phyloP scores from a whole-genome alignment of 257 asterid genomes.

The Mentha longifolia region DNA sequence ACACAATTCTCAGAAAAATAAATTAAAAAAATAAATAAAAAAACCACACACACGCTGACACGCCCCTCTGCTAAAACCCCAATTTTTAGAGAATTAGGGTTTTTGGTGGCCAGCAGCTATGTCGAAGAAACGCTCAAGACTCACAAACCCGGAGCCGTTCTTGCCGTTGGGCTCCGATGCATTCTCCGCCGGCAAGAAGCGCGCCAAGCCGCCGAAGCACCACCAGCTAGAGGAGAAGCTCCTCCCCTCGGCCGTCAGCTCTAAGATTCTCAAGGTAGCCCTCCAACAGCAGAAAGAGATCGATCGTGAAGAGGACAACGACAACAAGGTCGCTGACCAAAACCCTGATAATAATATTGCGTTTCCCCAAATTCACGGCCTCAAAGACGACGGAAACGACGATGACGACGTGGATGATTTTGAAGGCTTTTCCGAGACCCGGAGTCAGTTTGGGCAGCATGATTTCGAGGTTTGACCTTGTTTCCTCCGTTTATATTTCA shows the following conservation, averaged over 20 bases:
- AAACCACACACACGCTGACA: too few species aligned
- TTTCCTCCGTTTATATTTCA: constrained; percentile 1
- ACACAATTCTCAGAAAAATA: too few species aligned
- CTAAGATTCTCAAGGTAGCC: constrained; percentile 82
- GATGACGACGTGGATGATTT: constrained; percentile 76
- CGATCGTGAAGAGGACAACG: constrained; percentile 68
- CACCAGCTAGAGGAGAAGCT: constrained; percentile 78
- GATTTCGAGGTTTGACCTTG: constrained; percentile 56
- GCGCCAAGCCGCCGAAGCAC: constrained; percentile 61
- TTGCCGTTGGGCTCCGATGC: constrained; percentile 57
- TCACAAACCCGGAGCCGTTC: constrained; percentile 87
- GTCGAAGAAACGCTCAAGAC: constrained; percentile 78
- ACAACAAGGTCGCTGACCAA: constrained; percentile 27
- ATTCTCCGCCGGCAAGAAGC: constrained; percentile 55
- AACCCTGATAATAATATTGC: constrained; percentile 25
- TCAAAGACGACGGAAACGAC: constrained; percentile 46
- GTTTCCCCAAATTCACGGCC: constrained; percentile 39
- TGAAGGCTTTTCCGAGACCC: constrained; percentile 70
- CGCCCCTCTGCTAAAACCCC: too few species aligned
- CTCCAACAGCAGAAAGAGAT: constrained; percentile 83
- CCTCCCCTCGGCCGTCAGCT: constrained; percentile 67
- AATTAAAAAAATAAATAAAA: too few species aligned
- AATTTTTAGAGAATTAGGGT: too few species aligned
- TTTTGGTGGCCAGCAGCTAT: constrained; percentile 31
- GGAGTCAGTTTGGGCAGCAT: constrained; percentile 64